phyloP scores from a whole-genome alignment of 495 filamentous ascomycete genomes.

The Aspergillus steynii region DNA sequence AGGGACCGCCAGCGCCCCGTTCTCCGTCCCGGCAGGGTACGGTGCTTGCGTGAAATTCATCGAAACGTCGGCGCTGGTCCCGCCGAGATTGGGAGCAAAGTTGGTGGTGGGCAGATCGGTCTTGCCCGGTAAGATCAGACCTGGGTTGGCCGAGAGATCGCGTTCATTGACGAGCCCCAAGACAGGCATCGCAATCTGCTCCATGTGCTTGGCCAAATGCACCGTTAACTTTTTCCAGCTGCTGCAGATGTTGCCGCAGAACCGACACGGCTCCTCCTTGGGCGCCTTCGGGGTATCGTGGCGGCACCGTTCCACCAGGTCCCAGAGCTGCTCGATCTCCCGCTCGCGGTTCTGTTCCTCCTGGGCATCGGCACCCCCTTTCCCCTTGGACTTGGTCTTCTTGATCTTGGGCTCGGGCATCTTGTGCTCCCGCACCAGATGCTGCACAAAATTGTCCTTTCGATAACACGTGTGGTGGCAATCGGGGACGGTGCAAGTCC shows the following conservation, averaged over 20 bases:
- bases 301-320: slow-evolving; percentile 77
- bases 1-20: slow-evolving; percentile 12
- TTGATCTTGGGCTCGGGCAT: slow-evolving; percentile 70
- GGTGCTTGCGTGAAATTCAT: slow-evolving; percentile 19
- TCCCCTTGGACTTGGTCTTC: slow-evolving; percentile 36
- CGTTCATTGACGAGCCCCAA: slow-evolving; percentile 63
- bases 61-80: slow-evolving; percentile 7
- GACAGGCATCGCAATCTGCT: slow-evolving; percentile 85
- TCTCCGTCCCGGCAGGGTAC: background rate
- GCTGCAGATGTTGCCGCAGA: slow-evolving; percentile 79
- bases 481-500: slow-evolving; percentile 79
- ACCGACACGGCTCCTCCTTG: slow-evolving; percentile 82
- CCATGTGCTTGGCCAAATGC: slow-evolving; percentile 96
- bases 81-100: background rate
- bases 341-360: slow-evolving; percentile 51
- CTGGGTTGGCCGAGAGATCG: slow-evolving; percentile 20
- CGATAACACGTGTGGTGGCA: slow-evolving; percentile 85
- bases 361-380: slow-evolving; percentile 32
- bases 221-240: slow-evolving; percentile 95
- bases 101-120: background rate
- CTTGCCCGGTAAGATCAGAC: slow-evolving; percentile 9
- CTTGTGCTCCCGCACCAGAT: slow-evolving; percentile 93
- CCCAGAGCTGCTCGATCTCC: slow-evolving; percentile 65
- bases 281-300: slow-evolving; percentile 65
- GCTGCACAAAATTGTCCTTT: slow-evolving; percentile 94